Percentiles rank a stretch among this genome's conserved stretches.
Conservation (phyloP, 2,329 filamentous ascomycete species). For the Pseudofabraea citricarpa region DNA sequence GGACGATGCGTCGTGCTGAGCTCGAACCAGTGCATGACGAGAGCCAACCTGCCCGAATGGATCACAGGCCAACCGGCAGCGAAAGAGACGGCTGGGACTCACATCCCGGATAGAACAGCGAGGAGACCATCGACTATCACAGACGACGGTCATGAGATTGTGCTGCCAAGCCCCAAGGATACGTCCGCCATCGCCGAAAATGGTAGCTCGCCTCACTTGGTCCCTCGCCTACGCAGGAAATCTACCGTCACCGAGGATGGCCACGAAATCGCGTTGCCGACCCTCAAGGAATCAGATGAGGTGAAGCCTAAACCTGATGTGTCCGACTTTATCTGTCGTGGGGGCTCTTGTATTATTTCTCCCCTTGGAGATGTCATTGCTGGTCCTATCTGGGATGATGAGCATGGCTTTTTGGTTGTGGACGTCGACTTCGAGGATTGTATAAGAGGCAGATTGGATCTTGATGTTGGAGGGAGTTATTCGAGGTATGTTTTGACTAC, state of each 20-base stretch:
- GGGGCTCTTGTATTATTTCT: slow-evolving; percentile 77
- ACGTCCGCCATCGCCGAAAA: background rate
- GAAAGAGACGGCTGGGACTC: slow-evolving; percentile 1
- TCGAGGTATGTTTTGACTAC: slow-evolving; percentile 52
- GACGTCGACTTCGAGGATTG: slow-evolving; percentile 89
- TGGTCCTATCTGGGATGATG: slow-evolving; percentile 77
- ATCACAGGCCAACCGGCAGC: slow-evolving; percentile 32
- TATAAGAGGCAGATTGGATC: slow-evolving; percentile 71
- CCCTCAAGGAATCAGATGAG: background rate
- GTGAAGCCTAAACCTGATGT: slow-evolving; percentile 14
- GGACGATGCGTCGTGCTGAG: slow-evolving; percentile 81
- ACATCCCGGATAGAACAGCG: background rate
- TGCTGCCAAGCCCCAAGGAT: slow-evolving; percentile 27
- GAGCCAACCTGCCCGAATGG: slow-evolving; percentile 52
- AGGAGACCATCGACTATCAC: slow-evolving; percentile 16
- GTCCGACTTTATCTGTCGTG: slow-evolving; percentile 48
- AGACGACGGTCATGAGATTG: slow-evolving; percentile 52
- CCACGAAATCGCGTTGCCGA: slow-evolving; percentile 47
- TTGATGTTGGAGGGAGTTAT: slow-evolving; percentile 84
- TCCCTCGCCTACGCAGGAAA: too few relatives aligned
- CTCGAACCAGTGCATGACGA: slow-evolving; percentile 74
- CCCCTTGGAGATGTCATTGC: slow-evolving; percentile 76
- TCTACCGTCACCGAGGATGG: slow-evolving; percentile 37
- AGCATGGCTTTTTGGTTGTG: slow-evolving; percentile 60
- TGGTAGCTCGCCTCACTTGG: too few relatives aligned